These are phyloP conservation scores for Musa troglodytarum DNA, from an alignment of 176 grass and related monocot genomes.

Conservation along the genomic window DNA sequence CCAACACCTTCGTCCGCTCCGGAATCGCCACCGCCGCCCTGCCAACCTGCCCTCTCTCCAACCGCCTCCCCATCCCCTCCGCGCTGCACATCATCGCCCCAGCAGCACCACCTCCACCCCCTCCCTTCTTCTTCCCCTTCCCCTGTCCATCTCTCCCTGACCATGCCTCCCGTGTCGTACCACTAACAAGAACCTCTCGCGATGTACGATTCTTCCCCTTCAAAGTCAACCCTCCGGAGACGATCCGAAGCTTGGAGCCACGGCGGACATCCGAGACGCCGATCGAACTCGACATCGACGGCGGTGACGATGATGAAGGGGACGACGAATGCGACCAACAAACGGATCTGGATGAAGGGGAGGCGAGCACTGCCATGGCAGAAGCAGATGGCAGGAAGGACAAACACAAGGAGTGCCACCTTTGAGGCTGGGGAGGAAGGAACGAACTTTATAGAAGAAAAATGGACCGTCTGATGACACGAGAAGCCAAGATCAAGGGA, in stretches of 20 bases:
- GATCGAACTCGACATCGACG: neutral
- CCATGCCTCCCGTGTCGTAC: slow-evolving; percentile 5
- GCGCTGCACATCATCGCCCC: slow-evolving; percentile 55
- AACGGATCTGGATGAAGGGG: neutral
- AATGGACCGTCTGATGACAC: too few relatives aligned
- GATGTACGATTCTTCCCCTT: neutral
- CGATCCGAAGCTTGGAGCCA: slow-evolving; percentile 1
- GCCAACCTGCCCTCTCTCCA: slow-evolving; percentile 12
- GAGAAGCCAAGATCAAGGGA: too few relatives aligned
- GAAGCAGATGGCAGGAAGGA: neutral
- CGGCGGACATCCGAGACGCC: neutral
- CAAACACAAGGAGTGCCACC: too few relatives aligned
- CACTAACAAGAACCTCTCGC: neutral
- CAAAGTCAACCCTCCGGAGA: neutral
- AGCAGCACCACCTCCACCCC: neutral
- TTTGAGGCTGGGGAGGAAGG: too few relatives aligned
- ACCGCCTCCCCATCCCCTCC: slow-evolving; percentile 34
- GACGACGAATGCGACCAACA: neutral
- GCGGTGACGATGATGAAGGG: neutral
- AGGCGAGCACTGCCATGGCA: neutral
- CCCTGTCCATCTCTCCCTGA: slow-evolving; percentile 14
- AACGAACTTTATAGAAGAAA: too few relatives aligned
- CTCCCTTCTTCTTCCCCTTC: neutral
- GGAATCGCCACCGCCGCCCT: slow-evolving; percentile 20
- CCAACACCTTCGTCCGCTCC: slow-evolving; percentile 68